phyloP scores from a whole-genome alignment of 257 asterid species.

The Solanum phureja region DNA sequence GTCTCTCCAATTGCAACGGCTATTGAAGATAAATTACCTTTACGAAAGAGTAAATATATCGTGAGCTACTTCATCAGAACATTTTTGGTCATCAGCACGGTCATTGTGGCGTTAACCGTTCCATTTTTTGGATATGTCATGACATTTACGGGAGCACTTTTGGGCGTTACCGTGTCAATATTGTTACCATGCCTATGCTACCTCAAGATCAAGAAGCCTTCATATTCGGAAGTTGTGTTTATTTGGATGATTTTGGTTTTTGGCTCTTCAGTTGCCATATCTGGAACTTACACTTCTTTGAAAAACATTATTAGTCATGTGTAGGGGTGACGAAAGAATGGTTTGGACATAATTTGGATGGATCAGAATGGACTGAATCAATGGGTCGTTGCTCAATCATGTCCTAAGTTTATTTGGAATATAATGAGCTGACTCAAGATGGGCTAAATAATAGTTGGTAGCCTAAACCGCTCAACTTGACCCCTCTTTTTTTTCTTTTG shows the following conservation, averaged over 20 bases:
- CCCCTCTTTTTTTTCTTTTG: neutral
- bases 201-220: conserved; percentile 25
- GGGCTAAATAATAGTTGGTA: neutral
- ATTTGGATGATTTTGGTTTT: neutral
- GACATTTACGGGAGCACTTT: conserved; percentile 42
- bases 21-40: neutral
- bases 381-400: neutral
- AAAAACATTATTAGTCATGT: conserved; percentile 11
- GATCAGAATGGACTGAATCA: neutral
- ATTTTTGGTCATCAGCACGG: conserved; percentile 2
- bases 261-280: neutral
- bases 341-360: neutral
- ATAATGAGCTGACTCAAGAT: neutral
- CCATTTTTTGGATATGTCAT: conserved; percentile 32
- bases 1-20: conserved; percentile 12
- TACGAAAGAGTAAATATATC: neutral
- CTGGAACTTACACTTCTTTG: conserved; percentile 26
- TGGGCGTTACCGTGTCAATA: conserved; percentile 17
- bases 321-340: neutral
- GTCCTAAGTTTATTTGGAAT: neutral
- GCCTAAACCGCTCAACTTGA: neutral
- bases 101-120: conserved; percentile 4
- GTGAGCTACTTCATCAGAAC: conserved; percentile 6
- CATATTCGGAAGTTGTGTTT: conserved; percentile 9
- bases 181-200: conserved; percentile 43